These are phyloP conservation scores for Chloranthus sessilifolius DNA, from an alignment of 164 flowering plant species.

Conservation along the genomic window DNA sequence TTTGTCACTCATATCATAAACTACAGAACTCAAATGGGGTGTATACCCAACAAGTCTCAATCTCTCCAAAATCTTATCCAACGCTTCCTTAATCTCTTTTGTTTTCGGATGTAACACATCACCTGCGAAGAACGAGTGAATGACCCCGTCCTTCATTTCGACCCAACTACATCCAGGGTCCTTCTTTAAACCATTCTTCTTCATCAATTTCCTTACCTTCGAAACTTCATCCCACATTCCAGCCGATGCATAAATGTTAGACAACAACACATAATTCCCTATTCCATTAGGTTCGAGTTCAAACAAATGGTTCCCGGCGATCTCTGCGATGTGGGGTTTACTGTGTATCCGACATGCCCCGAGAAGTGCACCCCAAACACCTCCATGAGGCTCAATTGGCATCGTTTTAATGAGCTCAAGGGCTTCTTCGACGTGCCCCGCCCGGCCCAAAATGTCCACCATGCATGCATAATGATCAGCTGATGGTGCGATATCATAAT, in stretches of 20 bases:
- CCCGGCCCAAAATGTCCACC: constrained; percentile 28
- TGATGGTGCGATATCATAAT: constrained; percentile 16
- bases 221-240: constrained; percentile 20
- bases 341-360: constrained; percentile 27
- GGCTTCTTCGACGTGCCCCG: constrained; percentile 27
- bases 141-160: constrained; percentile 20
- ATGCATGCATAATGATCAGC: constrained; percentile 27
- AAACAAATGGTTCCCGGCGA: constrained; percentile 22
- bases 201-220: constrained; percentile 17
- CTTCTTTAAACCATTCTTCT: constrained; percentile 18
- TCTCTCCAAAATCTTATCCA: constrained; percentile 18
- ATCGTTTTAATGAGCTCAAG: constrained; percentile 12
- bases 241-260: constrained; percentile 23
- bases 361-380: constrained; percentile 31
- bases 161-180: constrained; percentile 28
- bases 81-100: constrained; percentile 13
- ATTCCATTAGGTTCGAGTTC: constrained; percentile 20
- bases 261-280: constrained; percentile 20
- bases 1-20: constrained; percentile 17
- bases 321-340: constrained; percentile 21
- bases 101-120: constrained; percentile 15
- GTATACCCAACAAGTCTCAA: constrained; percentile 13
- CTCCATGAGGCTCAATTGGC: constrained; percentile 22
- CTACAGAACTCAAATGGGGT: constrained; percentile 18
- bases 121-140: constrained; percentile 24